A percentile compares a stretch with the other conserved stretches of the same genome.
Evolutionary conservation across 306 rosid species (phyloP).

Genomic region (Medicago lupulina): DNA sequence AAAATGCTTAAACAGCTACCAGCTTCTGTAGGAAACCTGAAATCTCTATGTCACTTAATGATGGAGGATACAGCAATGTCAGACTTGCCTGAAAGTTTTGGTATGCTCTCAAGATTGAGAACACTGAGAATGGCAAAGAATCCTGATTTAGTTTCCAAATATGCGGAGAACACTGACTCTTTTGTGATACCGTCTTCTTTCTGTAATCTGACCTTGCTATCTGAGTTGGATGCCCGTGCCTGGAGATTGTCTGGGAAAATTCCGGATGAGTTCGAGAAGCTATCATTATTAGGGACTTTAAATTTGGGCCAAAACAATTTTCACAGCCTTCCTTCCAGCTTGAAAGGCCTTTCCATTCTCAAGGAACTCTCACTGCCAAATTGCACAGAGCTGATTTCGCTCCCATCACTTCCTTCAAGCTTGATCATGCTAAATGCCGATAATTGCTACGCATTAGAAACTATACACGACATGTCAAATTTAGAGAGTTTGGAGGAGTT

Average conservation of each 20-base stretch:
- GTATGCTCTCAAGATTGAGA: conserved; percentile 62
- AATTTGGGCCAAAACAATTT: conserved; percentile 53
- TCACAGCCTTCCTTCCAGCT: conserved; percentile 67
- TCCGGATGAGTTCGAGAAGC: conserved; percentile 62
- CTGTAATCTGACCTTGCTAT: conserved; percentile 52
- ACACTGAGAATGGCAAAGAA: conserved; percentile 54
- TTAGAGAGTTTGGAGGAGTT: conserved; percentile 51
- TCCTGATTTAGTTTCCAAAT: conserved; percentile 2
- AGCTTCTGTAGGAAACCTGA: conserved; percentile 58
- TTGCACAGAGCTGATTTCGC: conserved; percentile 53
- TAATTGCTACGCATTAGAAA: conserved; percentile 56
- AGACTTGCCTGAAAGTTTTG: conserved; percentile 67
- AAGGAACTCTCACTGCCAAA: conserved; percentile 43
- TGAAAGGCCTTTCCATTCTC: conserved; percentile 60
- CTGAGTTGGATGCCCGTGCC: conserved; percentile 49
- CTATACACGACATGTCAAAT: conserved; percentile 57
- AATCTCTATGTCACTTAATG: conserved; percentile 49
- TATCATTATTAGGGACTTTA: conserved; percentile 53
- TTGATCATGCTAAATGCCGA: conserved; percentile 53
- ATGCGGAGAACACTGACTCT: not conserved
- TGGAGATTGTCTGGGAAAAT: conserved; percentile 65
- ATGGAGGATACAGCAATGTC: conserved; percentile 57
- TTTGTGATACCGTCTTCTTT: conserved; percentile 55
- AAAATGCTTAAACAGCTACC: conserved; percentile 60
- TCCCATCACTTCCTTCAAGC: conserved; percentile 76